Base-by-base conservation (phyloP, 2,329 filamentous ascomycete species). In the Venturia oleaginea region DNA sequence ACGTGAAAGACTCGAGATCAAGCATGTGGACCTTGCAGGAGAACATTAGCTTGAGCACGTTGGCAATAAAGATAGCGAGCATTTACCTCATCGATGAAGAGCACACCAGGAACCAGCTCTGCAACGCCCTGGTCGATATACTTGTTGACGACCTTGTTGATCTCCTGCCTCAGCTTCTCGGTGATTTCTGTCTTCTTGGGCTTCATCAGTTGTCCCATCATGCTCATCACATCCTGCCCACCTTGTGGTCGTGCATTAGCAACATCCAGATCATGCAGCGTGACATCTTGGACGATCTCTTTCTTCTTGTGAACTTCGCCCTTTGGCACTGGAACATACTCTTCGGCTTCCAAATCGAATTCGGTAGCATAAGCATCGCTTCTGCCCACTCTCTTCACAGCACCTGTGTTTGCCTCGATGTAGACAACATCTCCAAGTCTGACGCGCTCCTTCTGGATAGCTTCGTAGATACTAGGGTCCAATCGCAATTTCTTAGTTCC, bases 151-250 rank as follows among this genome's bases (percentile, higher is more conserved):
- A 99, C 93, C 80, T 97, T 97, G 85, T 99, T 97, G 80, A 99
- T 97, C 80, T 99, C 94, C 64, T 85, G 82, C 66, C 94, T 86
- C 72, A 99, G 81, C 81, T 99, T 99, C 78, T 99, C 94, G 37
- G 94, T 99, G 73, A 99, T 97, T 76, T 99, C 94, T 6, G 94
- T 99, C 87, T 97, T 97, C 81, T 95, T 95, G 67, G 94, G 94
- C 84, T 97, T 97, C 92, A 97, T 97, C 73, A 99, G 80, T 78
- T 99, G 94, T 71, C 94, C 94, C 93, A 99, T 97, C 94, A 99
- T 97, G 80, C 92, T 97, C 92, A 99, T 97, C 69, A 99, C 96
- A 76, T 99, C 94, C 81, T 99, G 94, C 55, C 94, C 94, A 63
- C 94, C 94, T 80, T 97, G 92, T 4, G 94, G 94, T 71, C 93